phyloP scores from a whole-genome alignment of 2,329 filamentous ascomycete genomes.

The Colletotrichum navitas region DNA sequence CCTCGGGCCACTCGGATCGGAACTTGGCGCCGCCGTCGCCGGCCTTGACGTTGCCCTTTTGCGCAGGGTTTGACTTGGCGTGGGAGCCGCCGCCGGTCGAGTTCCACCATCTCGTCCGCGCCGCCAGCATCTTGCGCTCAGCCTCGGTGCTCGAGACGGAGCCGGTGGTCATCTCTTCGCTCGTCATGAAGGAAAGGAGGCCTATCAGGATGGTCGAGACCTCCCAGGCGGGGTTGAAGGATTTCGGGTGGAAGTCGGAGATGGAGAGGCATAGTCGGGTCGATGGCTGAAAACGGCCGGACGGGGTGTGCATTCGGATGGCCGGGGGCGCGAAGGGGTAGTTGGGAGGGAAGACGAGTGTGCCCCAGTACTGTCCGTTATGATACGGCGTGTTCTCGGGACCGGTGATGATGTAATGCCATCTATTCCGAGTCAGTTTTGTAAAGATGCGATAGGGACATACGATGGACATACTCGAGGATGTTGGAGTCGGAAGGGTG shows the following conservation, averaged over 20 bases:
- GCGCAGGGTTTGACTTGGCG: slow-evolving; percentile 62
- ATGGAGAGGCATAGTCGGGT: slow-evolving; percentile 95
- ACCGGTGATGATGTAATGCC: slow-evolving; percentile 96
- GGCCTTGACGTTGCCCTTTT: slow-evolving; percentile 86
- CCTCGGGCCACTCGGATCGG: slow-evolving; percentile 86
- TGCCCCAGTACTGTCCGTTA: slow-evolving; percentile 97
- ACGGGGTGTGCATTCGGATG: slow-evolving; percentile 99
- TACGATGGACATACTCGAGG: slow-evolving; percentile 73
- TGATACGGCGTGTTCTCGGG: slow-evolving; percentile 95
- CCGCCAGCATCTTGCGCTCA: slow-evolving; percentile 83
- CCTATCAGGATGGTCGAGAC: slow-evolving; percentile 97
- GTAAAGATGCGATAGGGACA: no score
- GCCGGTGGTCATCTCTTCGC: slow-evolving; percentile 98
- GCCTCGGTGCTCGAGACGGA: slow-evolving; percentile 81
- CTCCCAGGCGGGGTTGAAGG: slow-evolving; percentile 98
- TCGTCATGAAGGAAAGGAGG: slow-evolving; percentile 96
- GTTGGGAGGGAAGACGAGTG: slow-evolving; percentile 92
- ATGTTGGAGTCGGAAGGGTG: slow-evolving; percentile 94
- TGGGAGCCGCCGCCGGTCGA: slow-evolving; percentile 88
- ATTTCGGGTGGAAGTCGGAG: slow-evolving; percentile 97
- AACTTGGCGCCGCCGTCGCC: slow-evolving; percentile 96
- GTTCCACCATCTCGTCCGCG: slow-evolving; percentile 94
- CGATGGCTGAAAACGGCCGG: slow-evolving; percentile 93
- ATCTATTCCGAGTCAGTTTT: slow-evolving; percentile 62
- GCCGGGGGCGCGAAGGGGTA: slow-evolving; percentile 98